phyloP scores from a whole-genome alignment of 2,329 filamentous ascomycete species.

The Aspergillus caelatus region DNA sequence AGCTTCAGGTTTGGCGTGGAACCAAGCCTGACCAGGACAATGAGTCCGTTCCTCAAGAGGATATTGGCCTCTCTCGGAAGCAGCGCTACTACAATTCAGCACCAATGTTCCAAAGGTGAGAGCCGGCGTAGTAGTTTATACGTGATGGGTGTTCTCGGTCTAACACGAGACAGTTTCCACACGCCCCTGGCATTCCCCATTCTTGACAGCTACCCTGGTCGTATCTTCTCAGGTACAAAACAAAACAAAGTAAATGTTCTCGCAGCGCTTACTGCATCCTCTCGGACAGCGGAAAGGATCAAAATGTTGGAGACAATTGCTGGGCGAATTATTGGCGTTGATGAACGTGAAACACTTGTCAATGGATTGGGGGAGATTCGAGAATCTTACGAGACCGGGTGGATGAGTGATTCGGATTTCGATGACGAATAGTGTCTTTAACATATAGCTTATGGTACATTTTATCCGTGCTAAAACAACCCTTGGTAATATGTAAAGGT shows the following conservation, averaged over 20 bases:
- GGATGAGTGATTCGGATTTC: conserved; percentile 67
- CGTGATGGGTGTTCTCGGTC: neutral
- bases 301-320: conserved; percentile 67
- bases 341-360: conserved; percentile 81
- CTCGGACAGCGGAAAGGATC: conserved; percentile 70
- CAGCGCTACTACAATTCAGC: conserved; percentile 37
- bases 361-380: conserved; percentile 81
- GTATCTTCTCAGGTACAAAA: conserved; percentile 63
- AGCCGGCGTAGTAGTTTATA: neutral
- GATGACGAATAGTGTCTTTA: conserved; percentile 41
- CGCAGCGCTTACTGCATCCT: conserved; percentile 71
- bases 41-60: conserved; percentile 18
- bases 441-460: conserved; percentile 2
- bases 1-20: conserved; percentile 38
- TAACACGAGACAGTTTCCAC: conserved; percentile 33
- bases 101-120: conserved; percentile 38
- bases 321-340: conserved; percentile 64
- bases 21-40: conserved; percentile 18
- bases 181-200: conserved; percentile 68
- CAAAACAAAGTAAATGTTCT: conserved; percentile 50
- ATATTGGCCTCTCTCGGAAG: conserved; percentile 33
- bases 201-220: conserved; percentile 78
- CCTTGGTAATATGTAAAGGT: neutral
- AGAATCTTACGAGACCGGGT: conserved; percentile 87
- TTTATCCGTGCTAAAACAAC: neutral